phyloP scores from a whole-genome alignment of 2,329 filamentous ascomycete genomes.

The Iodosphaeria phyllophila region DNA sequence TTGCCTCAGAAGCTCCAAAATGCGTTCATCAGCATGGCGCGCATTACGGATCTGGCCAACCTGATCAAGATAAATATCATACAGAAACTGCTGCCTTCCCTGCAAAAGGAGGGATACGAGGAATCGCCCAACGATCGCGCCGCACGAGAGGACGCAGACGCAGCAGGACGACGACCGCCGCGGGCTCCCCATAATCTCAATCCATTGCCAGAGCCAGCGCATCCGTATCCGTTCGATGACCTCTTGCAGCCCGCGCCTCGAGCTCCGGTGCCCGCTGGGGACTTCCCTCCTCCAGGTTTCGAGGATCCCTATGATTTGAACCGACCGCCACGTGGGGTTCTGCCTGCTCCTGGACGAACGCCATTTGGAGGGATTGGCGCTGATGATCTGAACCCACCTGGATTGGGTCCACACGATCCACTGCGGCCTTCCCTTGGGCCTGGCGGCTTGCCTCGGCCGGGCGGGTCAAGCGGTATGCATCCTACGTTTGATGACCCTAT shows the following conservation, averaged over 20 bases:
- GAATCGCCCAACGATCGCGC: conserved; percentile 28
- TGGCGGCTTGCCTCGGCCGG: conserved; percentile 33
- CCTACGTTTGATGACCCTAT: conserved; percentile 86
- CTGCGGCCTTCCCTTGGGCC: conserved; percentile 48
- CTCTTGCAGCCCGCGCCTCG: conserved; percentile 43
- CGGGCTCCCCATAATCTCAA: conserved; percentile 25
- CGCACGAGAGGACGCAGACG: conserved; percentile 21
- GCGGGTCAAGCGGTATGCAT: conserved; percentile 71
- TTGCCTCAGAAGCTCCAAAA: conserved; percentile 30
- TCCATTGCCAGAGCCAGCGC: conserved; percentile 37
- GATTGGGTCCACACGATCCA: conserved; percentile 72
- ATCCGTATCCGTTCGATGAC: conserved; percentile 49
- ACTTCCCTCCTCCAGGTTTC: conserved; percentile 76
- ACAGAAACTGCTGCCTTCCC: conserved; percentile 61
- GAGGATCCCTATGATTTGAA: conserved; percentile 85
- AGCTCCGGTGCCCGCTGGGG: conserved; percentile 45
- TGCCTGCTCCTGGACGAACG: conserved; percentile 27
- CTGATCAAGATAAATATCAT: conserved; percentile 65
- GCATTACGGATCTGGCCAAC: conserved; percentile 47
- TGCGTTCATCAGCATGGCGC: conserved; percentile 55
- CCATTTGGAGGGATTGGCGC: conserved; percentile 56
- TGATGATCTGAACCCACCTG: conserved; percentile 73
- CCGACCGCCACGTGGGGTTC: conserved; percentile 32
- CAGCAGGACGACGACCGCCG: conserved; percentile 21
- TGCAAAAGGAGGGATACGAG: conserved; percentile 65